phyloP scores from a whole-genome alignment of 2,329 filamentous ascomycete species.

The Diaporthe longicolla region DNA sequence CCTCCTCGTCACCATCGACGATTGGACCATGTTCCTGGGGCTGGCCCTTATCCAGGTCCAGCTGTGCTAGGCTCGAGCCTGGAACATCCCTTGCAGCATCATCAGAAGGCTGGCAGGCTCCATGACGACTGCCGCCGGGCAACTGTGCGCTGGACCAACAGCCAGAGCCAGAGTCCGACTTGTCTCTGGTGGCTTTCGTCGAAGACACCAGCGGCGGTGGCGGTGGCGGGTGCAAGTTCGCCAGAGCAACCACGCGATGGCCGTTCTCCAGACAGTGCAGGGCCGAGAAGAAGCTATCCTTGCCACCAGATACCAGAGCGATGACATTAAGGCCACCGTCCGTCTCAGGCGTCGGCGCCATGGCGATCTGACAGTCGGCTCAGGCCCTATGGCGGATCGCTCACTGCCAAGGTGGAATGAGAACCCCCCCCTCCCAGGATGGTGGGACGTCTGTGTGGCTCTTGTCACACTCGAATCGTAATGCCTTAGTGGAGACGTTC shows the following conservation, averaged over 20 bases:
- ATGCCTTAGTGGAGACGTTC: background rate
- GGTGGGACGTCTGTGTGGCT: slow-evolving; percentile 21
- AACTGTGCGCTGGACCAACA: background rate
- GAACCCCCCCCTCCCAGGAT: background rate
- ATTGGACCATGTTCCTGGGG: background rate
- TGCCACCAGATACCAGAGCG: slow-evolving; percentile 93
- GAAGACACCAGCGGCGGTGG: slow-evolving; percentile 3
- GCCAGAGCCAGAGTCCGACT: background rate
- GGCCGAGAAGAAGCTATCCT: slow-evolving; percentile 95
- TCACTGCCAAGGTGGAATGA: background rate
- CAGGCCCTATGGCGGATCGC: background rate
- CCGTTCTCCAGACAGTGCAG: slow-evolving; percentile 91
- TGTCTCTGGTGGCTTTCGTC: background rate
- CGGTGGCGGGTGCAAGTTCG: slow-evolving; percentile 81
- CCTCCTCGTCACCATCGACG: slow-evolving; percentile 54
- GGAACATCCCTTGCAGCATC: background rate
- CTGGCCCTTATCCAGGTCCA: background rate
- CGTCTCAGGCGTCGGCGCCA: slow-evolving; percentile 17
- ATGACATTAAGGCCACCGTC: slow-evolving; percentile 78
- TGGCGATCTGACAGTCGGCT: background rate
- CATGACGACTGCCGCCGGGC: slow-evolving; percentile 1
- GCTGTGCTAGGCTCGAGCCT: slow-evolving; percentile 7
- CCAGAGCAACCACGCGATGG: slow-evolving; percentile 87
- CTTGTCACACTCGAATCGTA: slow-evolving; percentile 9
- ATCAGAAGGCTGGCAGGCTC: background rate